These are phyloP conservation scores for Hyaloscypha variabilis DNA, from an alignment of 495 filamentous ascomycete species.

Conservation along the genomic window DNA sequence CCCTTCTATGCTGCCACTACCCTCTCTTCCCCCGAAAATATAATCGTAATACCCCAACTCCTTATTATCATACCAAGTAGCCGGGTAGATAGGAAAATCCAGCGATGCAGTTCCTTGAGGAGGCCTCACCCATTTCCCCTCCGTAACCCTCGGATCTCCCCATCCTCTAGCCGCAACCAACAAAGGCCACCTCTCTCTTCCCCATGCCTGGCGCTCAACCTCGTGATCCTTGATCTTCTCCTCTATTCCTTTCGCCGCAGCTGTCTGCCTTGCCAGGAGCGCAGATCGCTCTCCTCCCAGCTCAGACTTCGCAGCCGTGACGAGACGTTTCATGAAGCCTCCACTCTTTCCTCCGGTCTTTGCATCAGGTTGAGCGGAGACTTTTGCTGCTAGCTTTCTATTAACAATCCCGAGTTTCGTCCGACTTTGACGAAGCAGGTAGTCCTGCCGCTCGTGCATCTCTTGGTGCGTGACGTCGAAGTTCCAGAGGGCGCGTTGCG, in stretches of 20 bases:
- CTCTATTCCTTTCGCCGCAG: too few species aligned
- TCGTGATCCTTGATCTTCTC: neutral
- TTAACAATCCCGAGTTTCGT: neutral
- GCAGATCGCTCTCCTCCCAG: neutral
- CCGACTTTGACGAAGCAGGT: neutral
- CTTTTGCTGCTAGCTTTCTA: neutral
- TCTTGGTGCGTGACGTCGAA: neutral
- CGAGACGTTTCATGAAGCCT: slow-evolving; percentile 2
- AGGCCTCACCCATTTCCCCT: neutral
- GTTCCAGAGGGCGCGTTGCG: neutral
- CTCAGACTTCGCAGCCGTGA: neutral
- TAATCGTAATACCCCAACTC: slow-evolving; percentile 4
- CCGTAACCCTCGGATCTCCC: slow-evolving; percentile 2
- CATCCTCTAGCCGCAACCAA: slow-evolving; percentile 7
- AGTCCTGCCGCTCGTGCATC: neutral
- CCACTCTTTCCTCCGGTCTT: neutral
- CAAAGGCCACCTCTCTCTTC: neutral
- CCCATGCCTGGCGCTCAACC: neutral
- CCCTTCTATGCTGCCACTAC: neutral
- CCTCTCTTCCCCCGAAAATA: slow-evolving; percentile 2
- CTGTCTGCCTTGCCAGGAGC: neutral
- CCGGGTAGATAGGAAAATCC: slow-evolving; percentile 8
- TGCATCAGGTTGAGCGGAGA: neutral
- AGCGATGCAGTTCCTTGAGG: slow-evolving; percentile 1
- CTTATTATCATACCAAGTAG: slow-evolving; percentile 7